A percentile compares a stretch with the other conserved stretches of the same genome.
These are phyloP conservation scores for Claviceps pazoutovae DNA, from an alignment of 2,329 filamentous ascomycete genomes.

Conservation along the genomic window DNA sequence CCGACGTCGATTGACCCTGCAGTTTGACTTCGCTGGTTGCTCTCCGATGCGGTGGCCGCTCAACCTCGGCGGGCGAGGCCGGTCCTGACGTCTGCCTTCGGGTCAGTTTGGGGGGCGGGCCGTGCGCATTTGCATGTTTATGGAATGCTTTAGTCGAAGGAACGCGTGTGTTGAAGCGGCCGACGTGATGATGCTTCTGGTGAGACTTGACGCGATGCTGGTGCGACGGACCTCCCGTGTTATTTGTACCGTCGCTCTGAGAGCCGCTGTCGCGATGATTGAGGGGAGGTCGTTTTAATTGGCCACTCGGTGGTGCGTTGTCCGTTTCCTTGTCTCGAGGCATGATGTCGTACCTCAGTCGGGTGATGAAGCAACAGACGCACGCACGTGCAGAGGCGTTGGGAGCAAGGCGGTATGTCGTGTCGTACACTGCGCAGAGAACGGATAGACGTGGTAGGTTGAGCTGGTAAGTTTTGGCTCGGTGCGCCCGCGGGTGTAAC, in stretches of 20 bases:
- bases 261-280: slow-evolving; percentile 22
- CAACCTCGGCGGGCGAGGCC: slow-evolving; percentile 22
- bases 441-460: background rate
- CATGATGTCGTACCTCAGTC: slow-evolving; percentile 16
- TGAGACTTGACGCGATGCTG: slow-evolving; percentile 19
- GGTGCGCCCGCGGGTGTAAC: background rate
- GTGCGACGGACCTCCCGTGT: slow-evolving; percentile 11
- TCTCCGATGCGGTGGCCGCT: slow-evolving; percentile 29
- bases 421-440: background rate
- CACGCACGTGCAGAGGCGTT: background rate
- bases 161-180: slow-evolving; percentile 36
- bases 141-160: slow-evolving; percentile 36
- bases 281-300: slow-evolving; percentile 40
- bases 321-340: slow-evolving; percentile 32
- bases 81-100: slow-evolving; percentile 31
- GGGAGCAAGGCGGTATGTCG: background rate
- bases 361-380: background rate
- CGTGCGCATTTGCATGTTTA: slow-evolving; percentile 21
- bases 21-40: slow-evolving; percentile 37
- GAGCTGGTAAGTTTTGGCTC: background rate
- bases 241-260: slow-evolving; percentile 17
- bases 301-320: slow-evolving; percentile 33
- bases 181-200: slow-evolving; percentile 21
- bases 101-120: slow-evolving; percentile 22
- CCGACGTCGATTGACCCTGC: slow-evolving; percentile 27